Conservation (phyloP, 306 rosid genomes). For the Medicago truncatula region MtrunA17r5.0-ANR NC_053042.1:36713501-36714000, state of each 20-base stretch:
- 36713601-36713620: constrained; percentile 86
- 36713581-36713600: constrained; percentile 80
- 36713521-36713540: constrained; percentile 96
- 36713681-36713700: constrained; percentile 80
- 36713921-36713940: constrained; percentile 91
- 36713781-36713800: constrained; percentile 81
- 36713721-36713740: constrained; percentile 93
- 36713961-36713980: constrained; percentile 78
- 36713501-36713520: constrained; percentile 98
- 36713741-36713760: constrained; percentile 82
- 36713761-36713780: constrained; percentile 75
- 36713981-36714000: constrained; percentile 83
- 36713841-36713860: constrained; percentile 94
- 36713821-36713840: constrained; percentile 97
- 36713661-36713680: constrained; percentile 77
- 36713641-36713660: constrained; percentile 85
- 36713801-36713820: constrained; percentile 92
- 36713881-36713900: constrained; percentile 72
- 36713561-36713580: constrained; percentile 73
- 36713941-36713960: constrained; percentile 89
- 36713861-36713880: constrained; percentile 62
- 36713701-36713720: constrained; percentile 86
- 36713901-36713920: constrained; percentile 68
- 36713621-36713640: constrained; percentile 87
- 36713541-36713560: constrained; percentile 87